Base-by-base conservation (phyloP, 257 asterid genomes). In the Misopates orontium region DNA sequence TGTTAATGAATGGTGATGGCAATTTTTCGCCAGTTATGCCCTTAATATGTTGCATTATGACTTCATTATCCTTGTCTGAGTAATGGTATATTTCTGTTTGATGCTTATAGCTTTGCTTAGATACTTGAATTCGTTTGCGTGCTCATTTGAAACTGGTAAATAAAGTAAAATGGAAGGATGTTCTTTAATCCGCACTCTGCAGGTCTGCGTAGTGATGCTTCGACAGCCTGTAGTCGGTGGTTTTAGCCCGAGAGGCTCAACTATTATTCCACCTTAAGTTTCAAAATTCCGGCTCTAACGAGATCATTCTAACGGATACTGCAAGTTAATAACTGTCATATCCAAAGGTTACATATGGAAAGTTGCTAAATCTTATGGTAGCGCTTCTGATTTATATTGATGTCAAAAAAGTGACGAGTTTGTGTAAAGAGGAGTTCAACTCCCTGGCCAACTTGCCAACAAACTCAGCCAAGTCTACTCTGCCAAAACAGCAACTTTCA, bases 381-480 rank as follows among this genome's bases (percentile, higher is more conserved):
- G 41, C 56, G 17, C 48, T 36, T n/a, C 16, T 42, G 53, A 9
- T 42, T 36, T 9, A 36, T 36, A 3, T 3, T 58, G 22, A 58
- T 15, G 47, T 25, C n/a, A 56, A 21, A 24, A n/a, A 42, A 45
- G 10, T 39, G 59, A 17, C 18, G 36, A 45, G 17, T 67, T 67
- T 59, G 59, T 51, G 56, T 67, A 58, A 63, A 67, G 40, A 59
- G 71, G 73, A 25, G 82, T 76, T 87, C 71, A 87, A 77, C 89
- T 72, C 47, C n/a, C 86, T 82, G 48, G 75, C 83, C 84, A 67
- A 82, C 75, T 66, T 50, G 45, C 73, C 75, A 75, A 71, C 87
- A 54, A 69, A 60, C 77, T 61, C 41, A 1, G 20, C 32, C 22
- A 25, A 10, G 13, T 12, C 40, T 40, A 36, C 59, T 25, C 47